phyloP scores from a whole-genome alignment of 306 rosid species.

The Ammopiptanthus mongolicus region DNA sequence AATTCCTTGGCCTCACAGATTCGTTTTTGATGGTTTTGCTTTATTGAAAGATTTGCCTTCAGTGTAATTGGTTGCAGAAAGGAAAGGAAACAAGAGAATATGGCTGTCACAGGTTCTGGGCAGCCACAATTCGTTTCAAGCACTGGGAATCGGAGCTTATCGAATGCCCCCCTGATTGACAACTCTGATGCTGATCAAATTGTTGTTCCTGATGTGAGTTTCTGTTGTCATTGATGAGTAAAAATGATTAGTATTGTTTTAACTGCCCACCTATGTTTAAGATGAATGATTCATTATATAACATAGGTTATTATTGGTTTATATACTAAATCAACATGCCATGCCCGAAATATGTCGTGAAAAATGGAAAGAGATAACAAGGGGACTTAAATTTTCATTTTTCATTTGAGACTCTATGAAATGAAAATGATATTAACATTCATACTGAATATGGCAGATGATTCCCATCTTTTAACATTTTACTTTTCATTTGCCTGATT shows the following conservation, averaged over 20 bases:
- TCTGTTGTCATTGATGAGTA: no score
- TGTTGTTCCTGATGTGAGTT: slow-evolving; percentile 92
- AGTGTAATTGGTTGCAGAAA: slow-evolving; percentile 12
- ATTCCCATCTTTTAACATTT: background rate
- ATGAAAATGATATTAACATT: background rate
- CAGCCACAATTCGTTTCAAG: slow-evolving; percentile 84
- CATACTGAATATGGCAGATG: background rate
- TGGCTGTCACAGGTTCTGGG: slow-evolving; percentile 50
- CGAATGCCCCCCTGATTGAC: slow-evolving; percentile 73
- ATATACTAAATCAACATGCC: no score
- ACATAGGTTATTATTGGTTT: no score
- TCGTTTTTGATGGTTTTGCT: slow-evolving; percentile 7
- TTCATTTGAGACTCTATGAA: background rate
- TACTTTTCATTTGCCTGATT: background rate
- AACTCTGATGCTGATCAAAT: slow-evolving; percentile 58
- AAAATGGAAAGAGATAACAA: no score
- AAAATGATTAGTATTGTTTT: no score
- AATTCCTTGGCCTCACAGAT: background rate
- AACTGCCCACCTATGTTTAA: no score
- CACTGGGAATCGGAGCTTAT: slow-evolving; percentile 57
- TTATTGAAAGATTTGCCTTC: background rate
- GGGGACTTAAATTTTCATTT: no score
- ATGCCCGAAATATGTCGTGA: no score
- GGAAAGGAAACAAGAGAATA: slow-evolving; percentile 20
- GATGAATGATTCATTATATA: no score